Evolutionary conservation across 2,329 filamentous ascomycete species (phyloP).

Genomic region (Lizonia empirigonia): DNA sequence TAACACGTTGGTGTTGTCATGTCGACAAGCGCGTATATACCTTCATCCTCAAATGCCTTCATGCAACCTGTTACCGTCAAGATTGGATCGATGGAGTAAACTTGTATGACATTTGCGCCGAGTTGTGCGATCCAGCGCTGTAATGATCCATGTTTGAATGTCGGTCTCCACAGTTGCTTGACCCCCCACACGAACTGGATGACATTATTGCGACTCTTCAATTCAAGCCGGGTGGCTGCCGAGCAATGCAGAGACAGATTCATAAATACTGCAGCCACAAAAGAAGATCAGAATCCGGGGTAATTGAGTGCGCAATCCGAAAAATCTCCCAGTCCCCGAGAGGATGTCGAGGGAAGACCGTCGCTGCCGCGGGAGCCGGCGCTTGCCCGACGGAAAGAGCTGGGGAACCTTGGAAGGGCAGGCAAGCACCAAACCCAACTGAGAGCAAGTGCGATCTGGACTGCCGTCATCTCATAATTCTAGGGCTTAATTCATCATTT

Average conservation of each 20-base stretch:
- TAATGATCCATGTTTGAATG: background rate
- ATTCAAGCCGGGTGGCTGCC: background rate
- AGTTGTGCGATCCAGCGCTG: too few relatives aligned
- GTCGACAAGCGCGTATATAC: too few relatives aligned
- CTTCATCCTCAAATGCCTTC: too few relatives aligned
- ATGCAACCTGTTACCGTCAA: too few relatives aligned
- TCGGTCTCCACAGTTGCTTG: conserved; percentile 6
- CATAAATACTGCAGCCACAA: background rate
- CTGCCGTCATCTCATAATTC: conserved; percentile 27
- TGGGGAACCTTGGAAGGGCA: conserved; percentile 10
- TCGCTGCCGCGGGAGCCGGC: conserved; percentile 9
- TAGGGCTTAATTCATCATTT: conserved; percentile 20
- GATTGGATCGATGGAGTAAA: too few relatives aligned
- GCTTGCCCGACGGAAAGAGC: conserved; percentile 30
- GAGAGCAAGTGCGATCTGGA: conserved; percentile 17
- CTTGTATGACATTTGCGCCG: too few relatives aligned
- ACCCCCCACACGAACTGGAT: conserved; percentile 4
- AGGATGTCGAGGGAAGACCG: conserved; percentile 27
- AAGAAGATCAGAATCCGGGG: background rate
- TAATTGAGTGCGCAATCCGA: conserved; percentile 16
- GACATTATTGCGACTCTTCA: background rate
- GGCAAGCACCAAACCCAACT: conserved; percentile 5
- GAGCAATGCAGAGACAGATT: background rate
- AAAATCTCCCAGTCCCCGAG: conserved; percentile 28
- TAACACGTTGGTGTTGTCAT: too few relatives aligned